Conservation (phyloP, 768 basidiomycete species). For the Lactarius vividus region DNA sequence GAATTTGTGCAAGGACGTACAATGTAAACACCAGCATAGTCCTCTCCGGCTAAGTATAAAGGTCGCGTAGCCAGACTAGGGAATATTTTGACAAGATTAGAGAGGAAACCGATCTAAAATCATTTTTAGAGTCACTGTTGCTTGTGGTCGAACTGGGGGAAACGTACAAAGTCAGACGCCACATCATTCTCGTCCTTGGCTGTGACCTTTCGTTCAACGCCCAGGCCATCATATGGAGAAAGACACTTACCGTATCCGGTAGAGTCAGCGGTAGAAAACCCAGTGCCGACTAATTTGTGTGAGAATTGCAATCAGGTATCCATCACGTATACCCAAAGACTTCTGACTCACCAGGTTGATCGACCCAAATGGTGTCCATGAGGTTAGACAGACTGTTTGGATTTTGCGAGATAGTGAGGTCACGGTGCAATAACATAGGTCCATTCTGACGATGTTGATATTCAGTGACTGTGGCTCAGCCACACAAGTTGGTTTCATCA, state of each 20-base stretch:
- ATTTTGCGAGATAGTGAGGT: constrained; percentile 52
- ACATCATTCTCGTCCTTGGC: constrained; percentile 38
- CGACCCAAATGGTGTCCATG: constrained; percentile 70
- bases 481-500: background rate
- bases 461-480: background rate
- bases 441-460: constrained; percentile 50
- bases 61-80: constrained; percentile 65
- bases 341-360: constrained; percentile 51
- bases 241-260: constrained; percentile 52
- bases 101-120: constrained; percentile 64
- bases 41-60: constrained; percentile 67
- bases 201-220: constrained; percentile 23
- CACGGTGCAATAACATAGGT: constrained; percentile 54
- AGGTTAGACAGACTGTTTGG: constrained; percentile 55
- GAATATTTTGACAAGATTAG: constrained; percentile 71
- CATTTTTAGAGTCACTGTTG: constrained; percentile 1
- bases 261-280: constrained; percentile 62
- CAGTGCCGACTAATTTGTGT: constrained; percentile 44
- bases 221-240: background rate
- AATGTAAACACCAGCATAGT: constrained; percentile 73
- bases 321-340: background rate
- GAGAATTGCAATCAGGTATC: background rate
- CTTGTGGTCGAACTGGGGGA: background rate
- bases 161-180: constrained; percentile 23
- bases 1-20: constrained; percentile 36